Base-by-base conservation (phyloP, 2,329 filamentous ascomycete genomes). In the Colletotrichum sp. region DNA sequence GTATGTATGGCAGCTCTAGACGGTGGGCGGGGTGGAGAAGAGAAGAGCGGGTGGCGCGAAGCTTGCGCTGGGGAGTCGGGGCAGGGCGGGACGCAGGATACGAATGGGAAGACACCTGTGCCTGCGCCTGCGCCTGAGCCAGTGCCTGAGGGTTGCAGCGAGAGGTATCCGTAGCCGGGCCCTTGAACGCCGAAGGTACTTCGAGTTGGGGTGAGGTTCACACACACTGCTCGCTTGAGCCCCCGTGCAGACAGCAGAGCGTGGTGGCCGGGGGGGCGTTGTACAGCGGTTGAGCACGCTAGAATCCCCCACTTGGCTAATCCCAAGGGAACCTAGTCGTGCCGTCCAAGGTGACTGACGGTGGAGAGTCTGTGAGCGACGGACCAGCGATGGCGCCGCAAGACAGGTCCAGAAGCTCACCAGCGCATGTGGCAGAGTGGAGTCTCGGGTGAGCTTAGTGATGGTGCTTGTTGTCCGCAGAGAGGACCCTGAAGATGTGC, bases 1-100 rank as follows among this genome's bases (percentile, higher is more conserved):
- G 72, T 75, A 75, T 74, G 74, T 74, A 74, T 75, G 70, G 72
- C 72, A 74, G 72, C 34, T 69, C 69, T 57, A 65, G 72, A 73
- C 65, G 72, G 69, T 69, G 64, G 72, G 66, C 66, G 66, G 72
- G 61, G 73, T 74, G 73, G 70, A 66, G 70, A 57, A 73, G 65
- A 71, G 58, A 70, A 69, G 71, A 74, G 64, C 67, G 74, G 74
- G 74, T 74, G 74, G 73, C 63, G 74, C 67, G 59, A 72, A 67
- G 69, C 69, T 74, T 64, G 69, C 65, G 29, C 67, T 72, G 72
- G 59, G 47, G 67, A 72, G 62, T 55, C 51, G 71, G 66, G 66
- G 63, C 59, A 69, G 71, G 73, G 63, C 70, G 59, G 67, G 73
- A 73, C 65, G 66, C 65, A 64, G 59, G 67, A 75, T 68, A 69